Evolutionary conservation across 345 rosid species (phyloP), one percentile per base, ranked within the genome.

Genomic region (Garcia nutans): DNA sequence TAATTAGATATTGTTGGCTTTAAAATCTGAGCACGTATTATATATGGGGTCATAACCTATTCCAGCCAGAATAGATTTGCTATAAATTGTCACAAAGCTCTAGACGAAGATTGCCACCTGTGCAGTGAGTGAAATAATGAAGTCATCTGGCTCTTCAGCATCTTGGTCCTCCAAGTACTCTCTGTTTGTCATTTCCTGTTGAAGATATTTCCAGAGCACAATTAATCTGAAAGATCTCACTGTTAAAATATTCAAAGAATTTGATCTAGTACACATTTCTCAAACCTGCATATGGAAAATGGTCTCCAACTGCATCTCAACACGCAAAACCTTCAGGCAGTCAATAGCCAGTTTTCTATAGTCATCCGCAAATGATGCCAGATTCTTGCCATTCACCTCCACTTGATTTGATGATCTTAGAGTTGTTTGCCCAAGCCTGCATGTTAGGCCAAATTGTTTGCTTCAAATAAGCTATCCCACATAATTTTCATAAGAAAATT

Each of bases 141-240:
- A 96, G 85, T 93, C 95, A 75, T 96, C 99, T 3, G 99, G 99
- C 86, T 96, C 99, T 85, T 96, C 98, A 9, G 97, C 92, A 82
- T 96, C 97, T 72, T 90, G 93, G 82, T 93, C 98, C 80, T 93
- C 99, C 77, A 91, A 72, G 84, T 96, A 96, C 60, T 92, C 98
- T 84, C 95, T 90, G 77, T 80, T 81, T 16, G 86, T 84, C 99
- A 93, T 93, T 86, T 93, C 95, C 99, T 96, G 83, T 85, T 79
- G 49, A 52, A 58, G 68, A 57, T 65, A 80, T 57, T 71, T 76
- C 28, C 69, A 52, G 60, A 20, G 52, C 69, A 62, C n/a, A 71
- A 71, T 68, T 56, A 63, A 67, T 50, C 28, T 66, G 16, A 68
- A 55, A 62, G 49, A 52, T 52, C 41, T 19, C 56, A 65, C 5